Conservation (phyloP, 2,329 filamentous ascomycete species). For the Aspergillus sp. region DNA sequence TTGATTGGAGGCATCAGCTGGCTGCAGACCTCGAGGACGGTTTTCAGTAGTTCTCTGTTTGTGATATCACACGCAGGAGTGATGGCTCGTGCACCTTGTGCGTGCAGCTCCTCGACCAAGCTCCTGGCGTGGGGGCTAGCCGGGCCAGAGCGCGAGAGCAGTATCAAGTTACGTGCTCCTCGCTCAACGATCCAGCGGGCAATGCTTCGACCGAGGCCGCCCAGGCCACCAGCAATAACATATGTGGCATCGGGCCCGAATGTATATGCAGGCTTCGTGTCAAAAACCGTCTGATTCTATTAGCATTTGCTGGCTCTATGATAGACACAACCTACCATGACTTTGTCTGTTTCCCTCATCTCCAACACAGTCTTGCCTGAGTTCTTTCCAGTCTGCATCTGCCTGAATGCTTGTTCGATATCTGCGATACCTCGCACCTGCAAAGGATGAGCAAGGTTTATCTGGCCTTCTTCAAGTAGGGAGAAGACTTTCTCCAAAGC, state of each 20-base stretch:
- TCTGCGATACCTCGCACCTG: conserved; percentile 29
- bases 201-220: conserved; percentile 35
- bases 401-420: conserved; percentile 30
- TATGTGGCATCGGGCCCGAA: conserved; percentile 26
- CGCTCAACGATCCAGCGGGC: conserved; percentile 35
- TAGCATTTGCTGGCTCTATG: background rate
- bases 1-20: conserved; percentile 13
- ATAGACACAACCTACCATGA: background rate
- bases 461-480: conserved; percentile 15
- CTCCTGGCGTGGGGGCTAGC: background rate
- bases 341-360: conserved; percentile 6
- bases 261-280: background rate
- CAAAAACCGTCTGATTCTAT: conserved; percentile 9
- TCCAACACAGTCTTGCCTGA: conserved; percentile 43
- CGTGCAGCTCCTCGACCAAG: conserved; percentile 6
- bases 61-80: conserved; percentile 13
- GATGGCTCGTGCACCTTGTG: background rate
- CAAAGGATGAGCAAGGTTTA: conserved; percentile 34
- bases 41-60: background rate
- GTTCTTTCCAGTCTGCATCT: conserved; percentile 38
- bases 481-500: conserved; percentile 4
- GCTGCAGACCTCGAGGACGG: background rate
- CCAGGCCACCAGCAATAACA: conserved; percentile 37
- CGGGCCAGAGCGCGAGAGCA: conserved; percentile 24
- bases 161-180: conserved; percentile 37